phyloP scores from a whole-genome alignment of 257 asterid genomes.

The Haberlea rhodopensis region DNA sequence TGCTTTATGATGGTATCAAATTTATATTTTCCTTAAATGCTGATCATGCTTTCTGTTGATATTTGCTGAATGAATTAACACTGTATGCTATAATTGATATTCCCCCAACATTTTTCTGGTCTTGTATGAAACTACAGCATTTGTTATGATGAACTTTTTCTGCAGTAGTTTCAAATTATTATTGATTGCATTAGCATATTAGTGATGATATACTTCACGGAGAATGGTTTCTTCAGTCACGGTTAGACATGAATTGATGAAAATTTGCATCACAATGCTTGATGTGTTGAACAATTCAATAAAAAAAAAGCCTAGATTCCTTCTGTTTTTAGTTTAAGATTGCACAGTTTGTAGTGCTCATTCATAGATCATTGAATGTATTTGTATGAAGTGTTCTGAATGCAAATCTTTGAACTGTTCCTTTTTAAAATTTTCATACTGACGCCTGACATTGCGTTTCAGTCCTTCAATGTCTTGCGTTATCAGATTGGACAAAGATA shows the following conservation, averaged over 20 bases:
- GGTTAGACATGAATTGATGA: slow-evolving; percentile 8
- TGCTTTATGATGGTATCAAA: too few species aligned
- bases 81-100: not conserved
- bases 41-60: too few species aligned
- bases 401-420: slow-evolving; percentile 16
- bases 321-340: slow-evolving; percentile 4
- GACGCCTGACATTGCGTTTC: slow-evolving; percentile 37
- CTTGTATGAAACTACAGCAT: not conserved
- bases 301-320: not conserved
- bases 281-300: not conserved
- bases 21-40: too few species aligned
- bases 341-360: not conserved
- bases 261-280: slow-evolving; percentile 11
- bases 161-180: too few species aligned
- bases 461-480: slow-evolving; percentile 86
- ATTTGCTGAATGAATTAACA: too few species aligned
- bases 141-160: not conserved
- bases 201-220: not conserved
- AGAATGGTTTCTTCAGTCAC: not conserved
- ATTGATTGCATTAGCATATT: too few species aligned
- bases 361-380: slow-evolving; percentile 4
- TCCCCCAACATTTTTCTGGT: slow-evolving; percentile 4
- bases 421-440: slow-evolving; percentile 24
- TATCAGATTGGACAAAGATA: slow-evolving; percentile 90
- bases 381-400: slow-evolving; percentile 11